Evolutionary conservation across 2,329 filamentous ascomycete genomes (phyloP).

Genomic region (Aspergillus clavatus): DNA sequence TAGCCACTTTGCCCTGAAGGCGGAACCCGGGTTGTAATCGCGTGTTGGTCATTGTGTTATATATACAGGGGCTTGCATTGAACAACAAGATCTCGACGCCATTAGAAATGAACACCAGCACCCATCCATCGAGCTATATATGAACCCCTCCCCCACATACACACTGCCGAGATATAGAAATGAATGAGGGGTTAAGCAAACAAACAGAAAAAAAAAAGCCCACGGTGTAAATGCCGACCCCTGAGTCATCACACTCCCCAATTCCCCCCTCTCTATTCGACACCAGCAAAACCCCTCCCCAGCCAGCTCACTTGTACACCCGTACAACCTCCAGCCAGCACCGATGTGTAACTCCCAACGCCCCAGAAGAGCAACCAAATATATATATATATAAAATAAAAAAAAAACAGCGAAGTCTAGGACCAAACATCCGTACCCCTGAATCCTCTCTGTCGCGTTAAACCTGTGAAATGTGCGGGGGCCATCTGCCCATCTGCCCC

Average conservation of each 20-base stretch:
- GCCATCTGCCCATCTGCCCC: no score
- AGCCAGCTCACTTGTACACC: no score
- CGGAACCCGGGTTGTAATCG: conserved; percentile 24
- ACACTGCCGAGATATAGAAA: neutral
- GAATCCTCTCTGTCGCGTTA: no score
- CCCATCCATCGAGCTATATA: neutral
- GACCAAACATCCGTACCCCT: no score
- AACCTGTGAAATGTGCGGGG: no score
- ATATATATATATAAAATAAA: no score
- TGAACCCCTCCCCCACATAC: neutral
- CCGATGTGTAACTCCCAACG: no score
- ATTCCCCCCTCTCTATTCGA: no score
- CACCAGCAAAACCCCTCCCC: no score
- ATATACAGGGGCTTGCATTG: neutral
- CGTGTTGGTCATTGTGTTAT: conserved; percentile 10
- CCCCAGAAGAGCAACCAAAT: no score
- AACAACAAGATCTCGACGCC: neutral
- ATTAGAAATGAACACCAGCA: neutral
- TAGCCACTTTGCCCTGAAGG: conserved; percentile 43
- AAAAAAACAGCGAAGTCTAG: no score
- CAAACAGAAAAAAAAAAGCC: neutral
- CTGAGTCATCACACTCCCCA: neutral
- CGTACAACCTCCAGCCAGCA: no score
- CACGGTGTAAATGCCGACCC: neutral
- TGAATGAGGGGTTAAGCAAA: neutral